A percentile compares a stretch with the other conserved stretches of the same genome.
Evolutionary conservation across 2,329 filamentous ascomycete genomes (phyloP).

Genomic region (Botrytis fragariae): DNA sequence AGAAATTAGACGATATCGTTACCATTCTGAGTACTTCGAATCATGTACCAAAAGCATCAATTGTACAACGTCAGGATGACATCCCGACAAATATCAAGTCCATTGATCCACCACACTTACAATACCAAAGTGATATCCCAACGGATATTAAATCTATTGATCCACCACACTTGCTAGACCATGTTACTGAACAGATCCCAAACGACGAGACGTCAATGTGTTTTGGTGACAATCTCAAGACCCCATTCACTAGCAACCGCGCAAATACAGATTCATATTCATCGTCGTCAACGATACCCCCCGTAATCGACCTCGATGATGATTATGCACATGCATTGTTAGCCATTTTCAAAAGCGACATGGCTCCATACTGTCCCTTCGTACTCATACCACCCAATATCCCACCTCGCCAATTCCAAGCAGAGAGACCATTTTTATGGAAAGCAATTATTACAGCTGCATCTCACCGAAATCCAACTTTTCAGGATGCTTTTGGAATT

Average conservation of each 20-base stretch:
- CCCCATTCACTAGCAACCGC: not conserved
- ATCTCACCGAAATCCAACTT: slow-evolving; percentile 19
- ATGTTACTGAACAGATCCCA: not conserved
- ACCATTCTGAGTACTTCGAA: slow-evolving; percentile 19
- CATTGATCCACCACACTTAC: not conserved
- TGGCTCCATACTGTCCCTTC: slow-evolving; percentile 23
- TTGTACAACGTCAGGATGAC: not conserved
- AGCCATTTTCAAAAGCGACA: slow-evolving; percentile 20
- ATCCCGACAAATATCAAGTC: not conserved
- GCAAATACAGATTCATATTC: not conserved
- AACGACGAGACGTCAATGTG: not conserved
- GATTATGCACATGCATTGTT: slow-evolving; percentile 20
- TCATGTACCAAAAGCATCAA: not conserved
- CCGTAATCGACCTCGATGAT: slow-evolving; percentile 3
- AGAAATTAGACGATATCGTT: slow-evolving; percentile 26
- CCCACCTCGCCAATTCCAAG: slow-evolving; percentile 19
- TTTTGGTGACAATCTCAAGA: not conserved
- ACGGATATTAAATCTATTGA: not conserved
- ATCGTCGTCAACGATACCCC: not conserved
- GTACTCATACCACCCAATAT: slow-evolving; percentile 23
- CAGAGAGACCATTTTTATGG: slow-evolving; percentile 25
- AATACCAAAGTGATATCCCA: not conserved
- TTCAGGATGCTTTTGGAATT: slow-evolving; percentile 20
- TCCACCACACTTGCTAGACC: not conserved
- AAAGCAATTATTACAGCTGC: slow-evolving; percentile 23